Conservation (phyloP, 495 filamentous ascomycete genomes). For the Penicillium canescens region DNA sequence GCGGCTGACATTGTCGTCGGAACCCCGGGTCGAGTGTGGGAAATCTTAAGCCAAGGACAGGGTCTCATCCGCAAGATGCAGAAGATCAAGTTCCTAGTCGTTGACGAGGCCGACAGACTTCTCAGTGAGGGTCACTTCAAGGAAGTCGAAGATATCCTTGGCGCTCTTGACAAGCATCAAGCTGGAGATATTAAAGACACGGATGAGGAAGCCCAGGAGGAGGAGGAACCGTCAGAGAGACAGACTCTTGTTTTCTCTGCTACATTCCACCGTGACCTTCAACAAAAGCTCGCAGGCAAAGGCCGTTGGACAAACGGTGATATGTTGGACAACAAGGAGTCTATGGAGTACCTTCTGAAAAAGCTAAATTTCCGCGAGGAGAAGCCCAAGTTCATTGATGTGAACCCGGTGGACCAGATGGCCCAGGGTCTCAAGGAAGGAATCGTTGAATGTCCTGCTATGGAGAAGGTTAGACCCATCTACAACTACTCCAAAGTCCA, state of each 20-base stretch:
- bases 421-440: constrained; percentile 83
- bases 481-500: background rate
- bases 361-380: constrained; percentile 83
- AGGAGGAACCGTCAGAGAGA: constrained; percentile 18
- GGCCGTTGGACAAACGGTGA: constrained; percentile 52
- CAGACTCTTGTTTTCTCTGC: constrained; percentile 97
- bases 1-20: constrained; percentile 84
- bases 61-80: constrained; percentile 64
- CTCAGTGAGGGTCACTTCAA: constrained; percentile 94
- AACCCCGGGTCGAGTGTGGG: constrained; percentile 93
- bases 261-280: constrained; percentile 86
- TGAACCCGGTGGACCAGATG: constrained; percentile 85
- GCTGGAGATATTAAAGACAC: constrained; percentile 36
- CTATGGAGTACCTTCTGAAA: constrained; percentile 88
- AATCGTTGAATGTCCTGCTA: constrained; percentile 84
- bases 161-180: constrained; percentile 63
- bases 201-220: constrained; percentile 29
- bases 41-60: constrained; percentile 72
- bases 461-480: constrained; percentile 72
- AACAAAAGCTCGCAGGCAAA: constrained; percentile 86
- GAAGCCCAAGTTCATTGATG: constrained; percentile 88
- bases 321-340: constrained; percentile 70
- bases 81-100: constrained; percentile 75
- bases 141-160: constrained; percentile 83
- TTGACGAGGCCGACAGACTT: constrained; percentile 93